Conservation (phyloP, 1,139 yeast genomes). For the Protomyces inouyei region DNA sequence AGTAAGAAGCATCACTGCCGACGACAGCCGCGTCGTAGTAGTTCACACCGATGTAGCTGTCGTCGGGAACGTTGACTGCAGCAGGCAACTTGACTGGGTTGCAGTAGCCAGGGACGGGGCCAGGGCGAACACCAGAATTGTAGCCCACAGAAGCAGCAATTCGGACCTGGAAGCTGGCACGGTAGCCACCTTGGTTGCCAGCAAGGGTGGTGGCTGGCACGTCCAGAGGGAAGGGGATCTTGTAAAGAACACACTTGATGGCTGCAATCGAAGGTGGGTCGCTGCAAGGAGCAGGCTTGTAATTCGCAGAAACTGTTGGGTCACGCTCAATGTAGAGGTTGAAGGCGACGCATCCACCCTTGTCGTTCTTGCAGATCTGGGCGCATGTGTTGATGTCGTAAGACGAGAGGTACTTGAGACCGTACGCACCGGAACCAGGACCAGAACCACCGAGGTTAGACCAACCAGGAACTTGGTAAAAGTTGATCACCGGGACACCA, state of each 20-base stretch:
- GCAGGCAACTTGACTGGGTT: not conserved
- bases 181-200: not conserved
- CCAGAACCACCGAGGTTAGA: not conserved
- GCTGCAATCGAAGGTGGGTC: constrained; percentile 1
- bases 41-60: not conserved
- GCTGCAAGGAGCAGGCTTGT: not conserved
- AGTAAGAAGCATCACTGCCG: not conserved
- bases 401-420: not conserved
- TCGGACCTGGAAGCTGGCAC: not conserved
- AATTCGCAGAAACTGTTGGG: not conserved
- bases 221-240: not conserved
- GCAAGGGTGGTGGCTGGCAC: not conserved
- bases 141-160: not conserved
- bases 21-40: not conserved
- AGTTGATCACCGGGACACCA: not conserved
- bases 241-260: constrained; percentile 3
- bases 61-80: not conserved
- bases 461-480: not conserved
- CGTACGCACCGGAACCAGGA: not conserved
- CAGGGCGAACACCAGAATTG: not conserved
- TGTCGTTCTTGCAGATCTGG: not conserved
- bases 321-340: constrained; percentile 4
- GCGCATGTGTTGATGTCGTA: not conserved
- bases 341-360: not conserved
- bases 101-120: not conserved